These are phyloP conservation scores for Nannochloropsis gaditana DNA, from an alignment of 108 stramenopile genomes.

Conservation along the genomic window DNA sequence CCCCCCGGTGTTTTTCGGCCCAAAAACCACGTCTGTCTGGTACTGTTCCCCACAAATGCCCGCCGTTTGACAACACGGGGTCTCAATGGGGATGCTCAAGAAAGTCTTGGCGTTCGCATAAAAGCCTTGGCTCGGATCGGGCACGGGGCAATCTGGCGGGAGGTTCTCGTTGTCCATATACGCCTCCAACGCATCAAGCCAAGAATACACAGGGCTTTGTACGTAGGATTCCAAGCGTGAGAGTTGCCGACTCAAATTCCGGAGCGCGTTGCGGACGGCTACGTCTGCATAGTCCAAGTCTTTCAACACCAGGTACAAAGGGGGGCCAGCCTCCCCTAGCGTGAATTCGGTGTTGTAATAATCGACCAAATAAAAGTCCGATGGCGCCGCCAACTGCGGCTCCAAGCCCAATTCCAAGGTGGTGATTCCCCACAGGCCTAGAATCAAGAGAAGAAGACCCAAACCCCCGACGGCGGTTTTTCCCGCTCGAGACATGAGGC, in stretches of 20 bases:
- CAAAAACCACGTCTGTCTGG: slow-evolving; percentile 40
- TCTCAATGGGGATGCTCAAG: slow-evolving; percentile 48
- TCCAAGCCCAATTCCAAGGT: slow-evolving; percentile 38
- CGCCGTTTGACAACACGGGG: slow-evolving; percentile 50
- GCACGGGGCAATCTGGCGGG: slow-evolving; percentile 24
- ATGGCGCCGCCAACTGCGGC: slow-evolving; percentile 52
- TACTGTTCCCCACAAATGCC: slow-evolving; percentile 52
- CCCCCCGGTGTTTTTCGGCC: neutral
- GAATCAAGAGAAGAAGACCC: slow-evolving; percentile 5
- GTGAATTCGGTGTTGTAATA: slow-evolving; percentile 49
- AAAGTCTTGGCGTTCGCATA: slow-evolving; percentile 40
- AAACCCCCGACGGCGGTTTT: slow-evolving; percentile 22
- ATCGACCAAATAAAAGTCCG: slow-evolving; percentile 43
- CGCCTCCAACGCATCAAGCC: slow-evolving; percentile 39
- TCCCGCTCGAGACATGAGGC: slow-evolving; percentile 32
- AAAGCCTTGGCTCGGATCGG: slow-evolving; percentile 25
- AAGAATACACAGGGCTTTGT: slow-evolving; percentile 40
- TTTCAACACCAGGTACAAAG: slow-evolving; percentile 46
- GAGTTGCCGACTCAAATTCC: slow-evolving; percentile 25
- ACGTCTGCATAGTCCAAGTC: slow-evolving; percentile 40
- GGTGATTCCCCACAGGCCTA: slow-evolving; percentile 26
- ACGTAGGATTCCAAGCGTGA: slow-evolving; percentile 40
- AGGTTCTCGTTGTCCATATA: slow-evolving; percentile 32
- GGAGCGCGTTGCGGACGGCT: neutral
- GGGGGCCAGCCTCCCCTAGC: slow-evolving; percentile 51